Percentiles rank a stretch among this genome's conserved stretches.
Conservation (phyloP, 345 rosid species). For the Moricandia arvensis region DNA sequence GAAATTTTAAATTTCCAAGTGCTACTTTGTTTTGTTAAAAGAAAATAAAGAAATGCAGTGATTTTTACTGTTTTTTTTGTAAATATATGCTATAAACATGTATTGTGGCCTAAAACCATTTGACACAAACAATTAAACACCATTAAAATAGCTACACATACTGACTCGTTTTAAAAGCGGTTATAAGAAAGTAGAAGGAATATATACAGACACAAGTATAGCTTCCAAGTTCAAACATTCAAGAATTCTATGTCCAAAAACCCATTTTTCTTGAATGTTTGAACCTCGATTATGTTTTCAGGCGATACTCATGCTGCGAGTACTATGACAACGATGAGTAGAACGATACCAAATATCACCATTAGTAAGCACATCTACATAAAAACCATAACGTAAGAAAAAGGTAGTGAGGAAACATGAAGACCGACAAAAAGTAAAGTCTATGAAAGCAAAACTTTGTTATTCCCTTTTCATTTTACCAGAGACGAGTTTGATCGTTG, state of each 20-base stretch:
- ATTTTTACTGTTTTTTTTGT: background rate
- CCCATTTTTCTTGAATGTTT: conserved; percentile 17
- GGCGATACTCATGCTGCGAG: conserved; percentile 54
- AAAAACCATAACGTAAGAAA: background rate
- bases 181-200: background rate
- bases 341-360: conserved; percentile 85
- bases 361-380: conserved; percentile 80
- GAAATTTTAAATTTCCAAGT: background rate
- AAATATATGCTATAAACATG: background rate
- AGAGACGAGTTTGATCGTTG: conserved; percentile 90
- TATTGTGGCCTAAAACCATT: background rate
- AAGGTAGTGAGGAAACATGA: background rate
- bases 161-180: conserved; percentile 3
- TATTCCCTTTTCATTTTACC: conserved; percentile 38
- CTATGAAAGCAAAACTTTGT: background rate
- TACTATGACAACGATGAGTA: conserved; percentile 75
- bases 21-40: background rate
- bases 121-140: background rate
- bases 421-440: background rate
- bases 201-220: conserved; percentile 15
- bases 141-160: background rate
- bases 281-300: background rate
- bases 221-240: background rate
- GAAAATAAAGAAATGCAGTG: background rate
- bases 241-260: conserved; percentile 7